phyloP scores from a whole-genome alignment of 2,329 filamentous ascomycete species.

The Neoascochyta sp. region DNA sequence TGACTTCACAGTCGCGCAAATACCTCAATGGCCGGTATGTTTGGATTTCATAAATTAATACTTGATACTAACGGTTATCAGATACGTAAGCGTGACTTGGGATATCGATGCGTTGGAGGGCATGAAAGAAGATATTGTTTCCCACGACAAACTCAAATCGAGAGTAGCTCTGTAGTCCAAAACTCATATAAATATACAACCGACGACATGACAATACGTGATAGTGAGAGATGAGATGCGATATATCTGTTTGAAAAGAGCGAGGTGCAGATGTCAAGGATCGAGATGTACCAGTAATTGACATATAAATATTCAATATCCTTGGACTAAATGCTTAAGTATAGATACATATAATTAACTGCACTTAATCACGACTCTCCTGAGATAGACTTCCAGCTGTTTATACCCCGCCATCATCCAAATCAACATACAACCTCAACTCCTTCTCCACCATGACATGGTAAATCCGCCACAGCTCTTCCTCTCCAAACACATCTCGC shows the following conservation, averaged over 20 bases:
- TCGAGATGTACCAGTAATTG: no score
- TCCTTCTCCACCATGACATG: constrained; percentile 60
- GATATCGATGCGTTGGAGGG: constrained; percentile 20
- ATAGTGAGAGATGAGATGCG: no score
- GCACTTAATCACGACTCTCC: background rate
- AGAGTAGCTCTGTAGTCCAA: no score
- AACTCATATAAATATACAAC: no score
- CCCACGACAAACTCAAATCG: no score
- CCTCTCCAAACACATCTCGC: constrained; percentile 38
- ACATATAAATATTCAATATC: no score
- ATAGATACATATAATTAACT: no score
- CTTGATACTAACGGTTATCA: background rate
- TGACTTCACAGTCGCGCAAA: constrained; percentile 13
- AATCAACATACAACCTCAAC: constrained; percentile 55
- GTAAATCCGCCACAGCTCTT: constrained; percentile 53
- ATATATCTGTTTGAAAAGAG: no score
- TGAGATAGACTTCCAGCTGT: no score
- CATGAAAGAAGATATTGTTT: constrained; percentile 23
- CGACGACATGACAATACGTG: no score
- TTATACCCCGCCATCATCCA: constrained; percentile 34
- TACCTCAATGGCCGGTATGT: constrained; percentile 21
- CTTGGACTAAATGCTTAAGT: no score
- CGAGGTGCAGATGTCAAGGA: no score
- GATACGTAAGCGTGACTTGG: constrained; percentile 22
- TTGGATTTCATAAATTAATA: background rate